phyloP scores from a whole-genome alignment of 306 rosid species.

The Chamaecrista fasciculata region DNA sequence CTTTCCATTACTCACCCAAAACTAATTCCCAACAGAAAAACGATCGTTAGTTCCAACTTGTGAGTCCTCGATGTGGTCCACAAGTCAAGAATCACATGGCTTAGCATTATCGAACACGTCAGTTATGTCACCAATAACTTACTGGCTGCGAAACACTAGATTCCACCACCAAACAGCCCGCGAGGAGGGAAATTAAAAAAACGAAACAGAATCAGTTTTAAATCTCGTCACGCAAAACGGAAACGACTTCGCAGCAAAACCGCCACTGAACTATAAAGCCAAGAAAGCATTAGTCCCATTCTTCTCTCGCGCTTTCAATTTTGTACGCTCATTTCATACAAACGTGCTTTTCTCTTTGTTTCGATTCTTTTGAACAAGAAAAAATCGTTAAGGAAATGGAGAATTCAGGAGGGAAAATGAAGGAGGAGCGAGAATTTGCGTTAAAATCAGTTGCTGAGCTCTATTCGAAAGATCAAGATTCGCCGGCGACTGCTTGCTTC shows the following conservation, averaged over 20 bases:
- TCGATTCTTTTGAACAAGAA: neutral
- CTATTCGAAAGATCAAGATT: slow-evolving; percentile 19
- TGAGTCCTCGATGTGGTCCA: no score
- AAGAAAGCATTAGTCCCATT: neutral
- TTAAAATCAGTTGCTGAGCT: neutral
- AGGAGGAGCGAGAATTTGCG: neutral
- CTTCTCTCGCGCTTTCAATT: neutral
- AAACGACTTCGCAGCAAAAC: neutral
- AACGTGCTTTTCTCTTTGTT: neutral
- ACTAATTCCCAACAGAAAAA: no score
- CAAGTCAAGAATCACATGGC: slow-evolving; percentile 15
- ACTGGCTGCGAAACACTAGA: slow-evolving; percentile 2
- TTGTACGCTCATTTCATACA: neutral
- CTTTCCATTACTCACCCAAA: no score
- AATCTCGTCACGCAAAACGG: neutral
- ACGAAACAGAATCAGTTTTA: no score
- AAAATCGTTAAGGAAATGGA: neutral
- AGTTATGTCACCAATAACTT: neutral
- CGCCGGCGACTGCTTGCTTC: slow-evolving; percentile 56
- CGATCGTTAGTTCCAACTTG: no score
- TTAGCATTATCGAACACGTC: neutral
- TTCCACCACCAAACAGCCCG: neutral
- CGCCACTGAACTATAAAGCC: no score
- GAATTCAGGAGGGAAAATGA: neutral
- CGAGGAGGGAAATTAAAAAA: no score